A percentile compares a stretch with the other conserved stretches of the same genome.
phyloP scores from a whole-genome alignment of 2,329 filamentous ascomycete genomes.

The Colletotrichum sp. region DNA sequence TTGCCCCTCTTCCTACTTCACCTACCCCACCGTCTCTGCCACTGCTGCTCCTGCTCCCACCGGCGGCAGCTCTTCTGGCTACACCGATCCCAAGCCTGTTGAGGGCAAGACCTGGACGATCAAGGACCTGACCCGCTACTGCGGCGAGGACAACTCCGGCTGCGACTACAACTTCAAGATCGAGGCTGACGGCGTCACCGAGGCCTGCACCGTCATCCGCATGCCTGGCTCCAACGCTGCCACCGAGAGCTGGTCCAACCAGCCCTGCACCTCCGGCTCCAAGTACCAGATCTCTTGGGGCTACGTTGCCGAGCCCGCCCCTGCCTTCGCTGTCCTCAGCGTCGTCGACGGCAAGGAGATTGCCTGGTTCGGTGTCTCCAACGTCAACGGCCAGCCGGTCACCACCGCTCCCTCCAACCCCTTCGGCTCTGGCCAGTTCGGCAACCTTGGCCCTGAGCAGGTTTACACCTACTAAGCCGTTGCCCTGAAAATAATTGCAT shows the following conservation, averaged over 20 bases:
- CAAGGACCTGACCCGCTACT: conserved; percentile 10
- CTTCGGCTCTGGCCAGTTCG: conserved; percentile 11
- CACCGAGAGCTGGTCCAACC: conserved; percentile 8
- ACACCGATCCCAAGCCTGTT: not conserved
- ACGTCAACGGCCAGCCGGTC: conserved; percentile 9
- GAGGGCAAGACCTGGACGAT: conserved; percentile 9
- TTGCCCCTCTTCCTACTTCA: not conserved
- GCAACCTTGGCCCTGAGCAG: conserved; percentile 12
- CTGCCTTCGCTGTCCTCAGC: not conserved
- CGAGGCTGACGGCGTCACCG: not conserved
- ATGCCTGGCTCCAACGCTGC: not conserved
- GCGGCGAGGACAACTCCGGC: not conserved
- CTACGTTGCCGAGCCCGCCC: not conserved
- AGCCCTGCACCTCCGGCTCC: conserved; percentile 10
- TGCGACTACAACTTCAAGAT: conserved; percentile 19
- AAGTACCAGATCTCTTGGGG: conserved; percentile 5
- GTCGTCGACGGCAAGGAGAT: not conserved
- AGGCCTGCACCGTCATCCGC: conserved; percentile 7
- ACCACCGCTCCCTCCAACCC: conserved; percentile 10
- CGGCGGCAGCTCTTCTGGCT: not conserved
- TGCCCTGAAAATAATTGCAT: not conserved
- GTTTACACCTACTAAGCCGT: conserved; percentile 5
- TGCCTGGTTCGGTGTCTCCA: conserved; percentile 3
- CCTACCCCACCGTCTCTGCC: not conserved
- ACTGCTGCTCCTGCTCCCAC: not conserved